Base-by-base conservation (phyloP, 2,329 filamentous ascomycete species). In the Massarina eburnea region DNA sequence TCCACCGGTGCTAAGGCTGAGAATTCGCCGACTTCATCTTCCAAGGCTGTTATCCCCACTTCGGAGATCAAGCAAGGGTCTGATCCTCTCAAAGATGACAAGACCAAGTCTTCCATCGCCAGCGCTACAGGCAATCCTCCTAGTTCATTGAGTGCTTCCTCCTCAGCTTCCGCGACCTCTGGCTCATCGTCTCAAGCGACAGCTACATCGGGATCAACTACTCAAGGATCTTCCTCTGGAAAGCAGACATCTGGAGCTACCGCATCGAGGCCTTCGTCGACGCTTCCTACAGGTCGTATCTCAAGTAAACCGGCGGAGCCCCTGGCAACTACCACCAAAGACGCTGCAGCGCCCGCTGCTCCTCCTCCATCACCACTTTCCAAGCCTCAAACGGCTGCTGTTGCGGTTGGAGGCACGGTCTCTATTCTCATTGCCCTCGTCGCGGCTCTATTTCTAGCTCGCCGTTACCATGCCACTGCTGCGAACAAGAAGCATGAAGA, bases 341-440 rank as follows among this genome's bases (percentile, higher is more conserved):
- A 35, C 8, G 48, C 46, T 22, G 54, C 53, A 15, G 52, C 35
- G 29, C 40, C 33, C 8, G 49, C 39, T 10, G 36, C 50, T 15
- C 44, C 45, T 37, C 45, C 58, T 21, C 48, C 58, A 14, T 19
- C 35, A 24, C 60, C 56, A 45, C 46, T 65, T 30, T 59, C 52
- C 3, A 57, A 55, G 24, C 55, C 61, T 1, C 65, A 70, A 47
- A 69, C 66, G 5, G 68, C 64, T 10, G 68, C 66, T 27, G 61
- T 71, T 20, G 68, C 63, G 17, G 52, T 70, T 21, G 66, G 61
- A 24, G 61, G 64, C 12, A 62, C 63, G 8, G 62, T 64, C 21
- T 64, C 61, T 32, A 41, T 68, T 29, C 48, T 71, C 26, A 51
- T 71, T 29, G 63, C 66, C 18, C 49, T 67, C 17, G 52, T 71